Conservation (phyloP, 441 rosid genomes). For the Francoa sonchifolia region DNA sequence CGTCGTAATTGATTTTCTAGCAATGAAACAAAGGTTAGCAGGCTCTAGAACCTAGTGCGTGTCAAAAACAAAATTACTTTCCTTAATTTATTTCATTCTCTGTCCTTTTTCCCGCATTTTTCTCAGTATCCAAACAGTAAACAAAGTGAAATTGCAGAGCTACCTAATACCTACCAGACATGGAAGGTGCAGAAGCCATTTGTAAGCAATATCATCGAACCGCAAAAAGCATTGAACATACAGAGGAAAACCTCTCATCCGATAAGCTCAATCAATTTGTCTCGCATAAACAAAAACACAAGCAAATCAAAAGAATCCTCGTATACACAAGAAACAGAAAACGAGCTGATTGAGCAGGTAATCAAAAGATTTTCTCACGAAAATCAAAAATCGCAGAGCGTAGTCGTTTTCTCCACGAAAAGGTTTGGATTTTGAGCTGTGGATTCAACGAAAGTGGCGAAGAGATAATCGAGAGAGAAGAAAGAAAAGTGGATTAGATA, state of each 20-base stretch:
- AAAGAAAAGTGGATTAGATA: neutral
- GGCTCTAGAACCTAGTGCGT: neutral
- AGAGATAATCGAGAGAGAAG: constrained; percentile 40
- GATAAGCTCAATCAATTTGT: too few relatives aligned
- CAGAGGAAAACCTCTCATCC: constrained; percentile 1
- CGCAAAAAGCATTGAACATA: constrained; percentile 24
- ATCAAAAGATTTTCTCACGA: constrained; percentile 10
- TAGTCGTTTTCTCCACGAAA: too few relatives aligned
- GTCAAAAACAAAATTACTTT: neutral
- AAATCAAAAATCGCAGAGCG: too few relatives aligned
- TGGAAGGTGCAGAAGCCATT: constrained; percentile 72
- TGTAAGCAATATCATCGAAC: constrained; percentile 41
- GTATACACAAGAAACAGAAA: constrained; percentile 1
- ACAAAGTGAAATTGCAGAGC: constrained; percentile 1
- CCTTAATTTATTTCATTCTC: neutral
- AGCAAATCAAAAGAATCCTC: neutral
- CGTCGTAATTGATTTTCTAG: too few relatives aligned
- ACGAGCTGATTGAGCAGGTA: constrained; percentile 8
- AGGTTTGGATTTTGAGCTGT: constrained; percentile 20
- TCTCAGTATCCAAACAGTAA: constrained; percentile 10
- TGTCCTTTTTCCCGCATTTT: constrained; percentile 5
- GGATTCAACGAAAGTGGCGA: constrained; percentile 29
- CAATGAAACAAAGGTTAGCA: neutral
- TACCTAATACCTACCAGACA: constrained; percentile 47
- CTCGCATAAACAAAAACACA: too few relatives aligned